Evolutionary conservation across 495 filamentous ascomycete genomes (phyloP), one percentile per base, ranked within the genome.

Genomic region (Penicillium flavigenum): DNA sequence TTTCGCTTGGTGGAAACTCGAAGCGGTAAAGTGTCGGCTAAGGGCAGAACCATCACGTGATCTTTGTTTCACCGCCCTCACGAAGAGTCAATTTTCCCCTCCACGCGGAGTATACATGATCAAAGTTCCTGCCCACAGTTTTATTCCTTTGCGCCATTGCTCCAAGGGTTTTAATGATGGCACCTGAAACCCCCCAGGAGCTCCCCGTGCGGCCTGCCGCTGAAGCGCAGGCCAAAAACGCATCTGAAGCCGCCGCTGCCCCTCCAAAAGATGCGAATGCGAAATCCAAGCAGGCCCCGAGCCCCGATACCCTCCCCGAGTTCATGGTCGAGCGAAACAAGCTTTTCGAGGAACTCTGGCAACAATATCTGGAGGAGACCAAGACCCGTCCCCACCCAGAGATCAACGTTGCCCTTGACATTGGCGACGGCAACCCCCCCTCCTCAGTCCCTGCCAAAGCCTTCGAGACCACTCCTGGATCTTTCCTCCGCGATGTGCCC

Each of bases 261-360:
- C 66, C 68, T 63, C 64, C 62, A 54, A 67, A 69, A 11, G 57
- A 62, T 57, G 58, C 58, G 46, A 70, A 70, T 43, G 53, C 56
- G 34, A 53, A 53, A 20, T 20, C 38, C 5, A 69, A 75, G 38
- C 45, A 62, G 59, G 63, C 64, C 44, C 54, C 62, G 59, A 60
- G 61, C 47, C 39, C 61, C 57, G 67, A 80, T 39, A 82, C 84
- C n/a, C 78, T 86, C 29, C 88, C 93, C 20, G 81, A 85, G n/a
- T 96, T 88, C 72, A 80, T 97, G 59, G 75, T 90, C 61, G 82
- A 92, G 63, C 87, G 94, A 31, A 88, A 97, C 65, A 77, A 85
- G 27, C 73, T 98, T 7, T 98, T 97, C 75, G 87, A 98, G 59
- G 83, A 86, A 63, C 75, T 98, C 26, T 96, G 92, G 82, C 85